A percentile compares a stretch with the other conserved stretches of the same genome.
Conservation (phyloP, 2,329 filamentous ascomycete species). For the Aspergillus jensenii region DNA sequence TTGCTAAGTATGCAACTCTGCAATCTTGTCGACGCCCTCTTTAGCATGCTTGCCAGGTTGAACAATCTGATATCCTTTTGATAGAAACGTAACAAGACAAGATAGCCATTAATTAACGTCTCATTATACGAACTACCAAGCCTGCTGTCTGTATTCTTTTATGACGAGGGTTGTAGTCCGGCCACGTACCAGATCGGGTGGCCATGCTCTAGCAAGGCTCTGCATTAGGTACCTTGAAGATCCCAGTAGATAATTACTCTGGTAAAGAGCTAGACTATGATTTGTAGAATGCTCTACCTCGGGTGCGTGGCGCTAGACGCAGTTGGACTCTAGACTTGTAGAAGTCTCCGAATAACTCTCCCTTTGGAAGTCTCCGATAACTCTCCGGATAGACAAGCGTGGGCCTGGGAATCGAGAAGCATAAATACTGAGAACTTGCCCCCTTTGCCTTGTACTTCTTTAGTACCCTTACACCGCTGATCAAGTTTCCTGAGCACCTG, state of each 20-base stretch:
- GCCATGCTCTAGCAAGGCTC: background rate
- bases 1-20: too few species aligned
- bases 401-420: background rate
- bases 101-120: too few species aligned
- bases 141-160: too few species aligned
- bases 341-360: conserved; percentile 15
- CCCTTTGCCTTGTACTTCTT: background rate
- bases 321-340: background rate
- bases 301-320: background rate
- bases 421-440: background rate
- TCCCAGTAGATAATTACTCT: background rate
- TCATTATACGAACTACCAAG: too few species aligned
- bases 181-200: background rate
- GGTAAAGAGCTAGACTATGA: background rate
- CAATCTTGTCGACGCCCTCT: too few species aligned
- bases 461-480: background rate
- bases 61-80: too few species aligned
- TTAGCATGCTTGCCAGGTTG: too few species aligned
- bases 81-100: too few species aligned
- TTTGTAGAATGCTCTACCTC: background rate
- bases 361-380: background rate
- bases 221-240: background rate
- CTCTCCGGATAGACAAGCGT: too few species aligned
- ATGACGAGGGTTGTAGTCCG: background rate
- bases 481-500: background rate